Evolutionary conservation across 208 protist genomes (phyloP).

Genomic region (Perkinsela sp.): DNA sequence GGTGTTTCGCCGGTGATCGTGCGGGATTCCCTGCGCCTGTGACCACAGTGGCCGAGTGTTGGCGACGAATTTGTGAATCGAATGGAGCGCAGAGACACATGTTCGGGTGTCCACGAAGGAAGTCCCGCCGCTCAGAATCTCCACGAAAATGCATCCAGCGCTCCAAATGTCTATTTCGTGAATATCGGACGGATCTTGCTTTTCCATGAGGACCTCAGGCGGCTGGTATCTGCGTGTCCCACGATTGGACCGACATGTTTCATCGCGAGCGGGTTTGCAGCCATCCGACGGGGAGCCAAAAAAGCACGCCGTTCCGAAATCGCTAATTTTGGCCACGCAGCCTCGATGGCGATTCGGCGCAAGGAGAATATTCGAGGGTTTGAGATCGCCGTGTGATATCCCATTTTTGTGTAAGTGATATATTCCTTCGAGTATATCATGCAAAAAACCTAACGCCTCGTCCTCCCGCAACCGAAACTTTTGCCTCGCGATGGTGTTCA

Average conservation of each 20-base stretch:
- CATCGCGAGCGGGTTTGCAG: too few relatives aligned
- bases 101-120: neutral
- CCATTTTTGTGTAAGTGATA: neutral
- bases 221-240: neutral
- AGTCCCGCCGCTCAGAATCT: neutral
- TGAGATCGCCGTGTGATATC: neutral
- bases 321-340: neutral
- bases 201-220: neutral
- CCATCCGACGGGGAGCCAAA: too few relatives aligned
- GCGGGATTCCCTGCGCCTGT: too few relatives aligned
- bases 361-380: neutral
- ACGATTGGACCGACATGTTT: neutral
- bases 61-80: neutral
- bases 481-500: neutral
- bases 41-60: neutral
- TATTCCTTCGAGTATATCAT: neutral
- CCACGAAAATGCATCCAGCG: neutral
- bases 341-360: neutral
- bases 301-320: neutral
- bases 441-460: neutral
- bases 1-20: neutral
- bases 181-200: neutral
- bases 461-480: neutral
- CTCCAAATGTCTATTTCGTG: neutral
- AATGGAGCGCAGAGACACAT: neutral